Evolutionary conservation across 2,329 filamentous ascomycete genomes (phyloP).

Genomic region (Lecanoromycetidae sp.): DNA sequence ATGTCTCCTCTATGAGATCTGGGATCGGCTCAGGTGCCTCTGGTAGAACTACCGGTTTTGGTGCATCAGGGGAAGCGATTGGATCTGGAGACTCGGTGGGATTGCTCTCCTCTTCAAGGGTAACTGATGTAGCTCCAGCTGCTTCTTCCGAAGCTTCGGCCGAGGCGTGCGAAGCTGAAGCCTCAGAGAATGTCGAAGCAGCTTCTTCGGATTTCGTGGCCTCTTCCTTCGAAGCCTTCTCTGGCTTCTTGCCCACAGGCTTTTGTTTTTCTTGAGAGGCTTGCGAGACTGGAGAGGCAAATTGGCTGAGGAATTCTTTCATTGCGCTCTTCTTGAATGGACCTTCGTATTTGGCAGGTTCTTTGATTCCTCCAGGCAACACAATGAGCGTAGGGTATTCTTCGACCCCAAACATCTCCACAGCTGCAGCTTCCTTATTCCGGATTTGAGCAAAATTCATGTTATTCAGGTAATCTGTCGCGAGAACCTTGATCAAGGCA

Average conservation of each 20-base stretch:
- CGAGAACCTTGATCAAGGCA: conserved; percentile 67
- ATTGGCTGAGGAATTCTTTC: conserved; percentile 69
- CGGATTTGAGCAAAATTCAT: conserved; percentile 73
- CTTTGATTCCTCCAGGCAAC: conserved; percentile 56
- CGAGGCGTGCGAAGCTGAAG: conserved; percentile 41
- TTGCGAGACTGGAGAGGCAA: conserved; percentile 49
- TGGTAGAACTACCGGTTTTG: conserved; percentile 37
- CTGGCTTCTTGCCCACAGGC: conserved; percentile 20
- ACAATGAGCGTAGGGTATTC: conserved; percentile 73
- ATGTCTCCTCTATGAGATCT: conserved; percentile 49
- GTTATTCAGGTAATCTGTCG: conserved; percentile 77
- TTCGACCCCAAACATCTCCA: conserved; percentile 61
- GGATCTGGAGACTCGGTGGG: conserved; percentile 45
- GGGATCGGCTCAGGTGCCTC: conserved; percentile 51
- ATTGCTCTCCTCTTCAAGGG: conserved; percentile 34
- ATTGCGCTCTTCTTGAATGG: conserved; percentile 76
- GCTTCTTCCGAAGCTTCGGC: conserved; percentile 36
- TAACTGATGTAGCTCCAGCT: conserved; percentile 39
- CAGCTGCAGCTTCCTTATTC: conserved; percentile 61
- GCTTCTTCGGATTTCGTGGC: conserved; percentile 32
- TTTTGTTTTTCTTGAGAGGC: conserved; percentile 25
- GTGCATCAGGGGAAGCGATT: conserved; percentile 30
- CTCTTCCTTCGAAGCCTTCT: conserved; percentile 30
- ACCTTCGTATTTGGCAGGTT: conserved; percentile 63
- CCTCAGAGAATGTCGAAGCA: conserved; percentile 39